These are phyloP conservation scores for Rubia tinctorum DNA, from an alignment of 305 asterid species.

Conservation along the genomic window DNA sequence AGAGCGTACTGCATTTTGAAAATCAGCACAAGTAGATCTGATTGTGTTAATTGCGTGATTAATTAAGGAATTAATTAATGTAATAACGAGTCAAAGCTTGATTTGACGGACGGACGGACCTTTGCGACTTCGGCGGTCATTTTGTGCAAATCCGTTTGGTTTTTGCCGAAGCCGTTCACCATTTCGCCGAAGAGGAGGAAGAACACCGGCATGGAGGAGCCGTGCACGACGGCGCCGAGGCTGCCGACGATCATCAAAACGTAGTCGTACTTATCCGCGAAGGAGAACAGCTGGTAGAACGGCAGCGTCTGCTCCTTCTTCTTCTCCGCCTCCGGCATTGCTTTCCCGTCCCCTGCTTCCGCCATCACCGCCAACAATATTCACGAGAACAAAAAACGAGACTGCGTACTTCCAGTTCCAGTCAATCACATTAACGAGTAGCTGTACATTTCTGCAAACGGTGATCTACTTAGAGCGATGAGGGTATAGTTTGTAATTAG, in stretches of 20 bases:
- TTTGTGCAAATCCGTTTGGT: slow-evolving; percentile 81
- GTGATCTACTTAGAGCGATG: not conserved
- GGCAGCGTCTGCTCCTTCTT: slow-evolving; percentile 93
- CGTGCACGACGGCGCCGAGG: slow-evolving; percentile 88
- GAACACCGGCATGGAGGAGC: slow-evolving; percentile 98
- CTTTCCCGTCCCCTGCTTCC: slow-evolving; percentile 62
- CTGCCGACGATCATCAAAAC: slow-evolving; percentile 70
- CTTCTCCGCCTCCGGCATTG: slow-evolving; percentile 86
- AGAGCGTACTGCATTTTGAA: slow-evolving; percentile 79
- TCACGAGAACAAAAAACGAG: not conserved
- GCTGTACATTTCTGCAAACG: not conserved
- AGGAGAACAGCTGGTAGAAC: slow-evolving; percentile 77
- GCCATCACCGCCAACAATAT: slow-evolving; percentile 33
- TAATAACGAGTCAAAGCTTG: not conserved
- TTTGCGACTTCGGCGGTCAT: slow-evolving; percentile 90
- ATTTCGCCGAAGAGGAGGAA: slow-evolving; percentile 88
- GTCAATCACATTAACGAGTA: not conserved
- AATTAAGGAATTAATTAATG: not conserved
- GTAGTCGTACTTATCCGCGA: slow-evolving; percentile 78
- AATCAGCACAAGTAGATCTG: slow-evolving; percentile 51
- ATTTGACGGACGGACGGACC: slow-evolving; percentile 32
- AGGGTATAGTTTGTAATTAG: slow-evolving; percentile 1
- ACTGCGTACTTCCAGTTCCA: not conserved
- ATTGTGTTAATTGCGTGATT: not conserved
- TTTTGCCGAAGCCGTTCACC: slow-evolving; percentile 97